phyloP scores from a whole-genome alignment of 306 rosid species.

The Pyrus pyrifolia region DNA sequence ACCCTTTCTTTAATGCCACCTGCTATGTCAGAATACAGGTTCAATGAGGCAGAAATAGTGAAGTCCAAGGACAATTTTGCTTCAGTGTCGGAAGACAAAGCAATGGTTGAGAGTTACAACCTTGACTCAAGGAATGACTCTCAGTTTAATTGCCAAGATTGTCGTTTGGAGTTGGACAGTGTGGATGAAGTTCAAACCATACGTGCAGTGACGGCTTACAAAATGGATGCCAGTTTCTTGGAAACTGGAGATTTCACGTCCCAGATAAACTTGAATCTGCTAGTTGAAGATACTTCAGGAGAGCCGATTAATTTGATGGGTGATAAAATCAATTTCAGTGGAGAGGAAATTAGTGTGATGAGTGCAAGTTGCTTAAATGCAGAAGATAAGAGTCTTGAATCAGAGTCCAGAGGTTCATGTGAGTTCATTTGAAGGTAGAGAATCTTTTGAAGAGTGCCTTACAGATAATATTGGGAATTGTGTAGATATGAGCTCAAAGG shows the following conservation, averaged over 20 bases:
- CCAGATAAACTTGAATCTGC: constrained; percentile 2
- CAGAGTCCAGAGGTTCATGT: no score
- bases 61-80: constrained; percentile 2
- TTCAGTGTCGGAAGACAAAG: background rate
- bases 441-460: no score
- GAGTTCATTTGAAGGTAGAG: no score
- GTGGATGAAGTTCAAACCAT: constrained; percentile 14
- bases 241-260: background rate
- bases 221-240: background rate
- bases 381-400: no score
- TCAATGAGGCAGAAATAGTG: constrained; percentile 5
- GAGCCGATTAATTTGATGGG: background rate
- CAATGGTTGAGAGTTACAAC: constrained; percentile 8
- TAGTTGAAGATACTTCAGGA: constrained; percentile 4
- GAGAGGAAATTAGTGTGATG: no score
- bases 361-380: no score
- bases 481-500: background rate
- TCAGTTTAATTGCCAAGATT: constrained; percentile 1
- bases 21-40: constrained; percentile 10
- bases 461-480: background rate
- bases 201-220: background rate
- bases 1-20: constrained; percentile 6
- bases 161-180: constrained; percentile 9
- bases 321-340: background rate
- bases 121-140: constrained; percentile 1